Percentiles rank a stretch among this genome's conserved stretches.
These are phyloP conservation scores for Claviceps maximensis DNA, from an alignment of 2,329 filamentous ascomycete species.

Conservation along the genomic window DNA sequence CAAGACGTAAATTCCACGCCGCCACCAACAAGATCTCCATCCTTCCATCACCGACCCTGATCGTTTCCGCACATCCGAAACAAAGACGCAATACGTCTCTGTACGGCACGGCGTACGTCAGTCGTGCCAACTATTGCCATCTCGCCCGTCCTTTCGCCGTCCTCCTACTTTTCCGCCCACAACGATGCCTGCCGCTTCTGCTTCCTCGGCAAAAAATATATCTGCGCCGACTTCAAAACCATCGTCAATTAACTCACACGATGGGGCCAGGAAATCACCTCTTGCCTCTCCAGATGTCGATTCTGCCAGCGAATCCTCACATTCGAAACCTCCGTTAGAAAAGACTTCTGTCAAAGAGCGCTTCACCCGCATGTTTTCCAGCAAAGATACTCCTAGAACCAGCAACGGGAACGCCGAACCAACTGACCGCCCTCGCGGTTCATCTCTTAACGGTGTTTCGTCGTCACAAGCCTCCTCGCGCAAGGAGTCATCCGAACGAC, in stretches of 20 bases:
- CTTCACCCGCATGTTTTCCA: conserved; percentile 51
- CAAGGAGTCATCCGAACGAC: conserved; percentile 27
- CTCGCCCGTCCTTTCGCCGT: neutral
- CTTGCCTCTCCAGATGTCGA: conserved; percentile 27
- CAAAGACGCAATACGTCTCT: neutral
- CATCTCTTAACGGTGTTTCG: conserved; percentile 20
- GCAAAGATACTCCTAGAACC: conserved; percentile 33
- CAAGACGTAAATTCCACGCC: neutral
- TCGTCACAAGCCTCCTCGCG: conserved; percentile 26
- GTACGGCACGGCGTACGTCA: conserved; percentile 1
- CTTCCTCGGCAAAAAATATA: conserved; percentile 3
- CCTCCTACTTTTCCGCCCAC: neutral
- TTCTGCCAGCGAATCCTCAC: conserved; percentile 11
- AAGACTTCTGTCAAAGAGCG: conserved; percentile 51
- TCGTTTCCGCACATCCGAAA: neutral
- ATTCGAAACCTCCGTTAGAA: conserved; percentile 28
- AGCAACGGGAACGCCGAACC: conserved; percentile 22
- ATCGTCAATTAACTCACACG: conserved; percentile 23
- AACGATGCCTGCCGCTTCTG: conserved; percentile 4
- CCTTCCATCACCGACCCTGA: neutral
- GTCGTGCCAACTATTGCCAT: neutral
- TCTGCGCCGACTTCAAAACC: conserved; percentile 6
- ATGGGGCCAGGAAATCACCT: conserved; percentile 28
- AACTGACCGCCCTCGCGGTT: conserved; percentile 21
- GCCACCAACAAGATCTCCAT: neutral